Conservation (phyloP, 495 filamentous ascomycete genomes). For the Penicillium paxilli region DNA sequence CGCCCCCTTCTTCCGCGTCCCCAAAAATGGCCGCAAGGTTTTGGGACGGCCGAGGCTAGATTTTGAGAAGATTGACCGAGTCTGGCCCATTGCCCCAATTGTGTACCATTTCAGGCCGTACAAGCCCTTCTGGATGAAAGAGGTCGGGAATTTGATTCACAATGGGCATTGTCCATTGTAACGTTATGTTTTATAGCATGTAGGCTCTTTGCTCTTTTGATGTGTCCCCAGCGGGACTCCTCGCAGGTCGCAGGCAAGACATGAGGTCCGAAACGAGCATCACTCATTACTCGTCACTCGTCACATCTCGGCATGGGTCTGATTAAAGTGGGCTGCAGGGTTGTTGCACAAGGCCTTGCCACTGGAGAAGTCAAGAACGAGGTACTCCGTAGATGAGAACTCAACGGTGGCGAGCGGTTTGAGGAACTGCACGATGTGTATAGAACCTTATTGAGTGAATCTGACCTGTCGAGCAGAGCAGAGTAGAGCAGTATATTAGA, state of each 20-base stretch:
- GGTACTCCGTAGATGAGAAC: background rate
- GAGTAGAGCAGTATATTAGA: too few species aligned
- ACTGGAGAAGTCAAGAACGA: background rate
- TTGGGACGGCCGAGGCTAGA: background rate
- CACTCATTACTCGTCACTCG: too few species aligned
- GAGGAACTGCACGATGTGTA: background rate
- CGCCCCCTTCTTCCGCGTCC: too few species aligned
- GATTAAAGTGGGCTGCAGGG: background rate
- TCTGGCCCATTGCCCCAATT: too few species aligned
- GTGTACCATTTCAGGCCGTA: too few species aligned
- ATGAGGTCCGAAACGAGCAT: background rate
- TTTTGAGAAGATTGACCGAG: too few species aligned
- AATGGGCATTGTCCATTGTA: background rate
- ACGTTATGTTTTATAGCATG: background rate
- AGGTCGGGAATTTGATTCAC: background rate
- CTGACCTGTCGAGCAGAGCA: background rate
- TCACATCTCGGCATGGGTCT: background rate
- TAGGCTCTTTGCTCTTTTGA: too few species aligned
- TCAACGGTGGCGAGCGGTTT: background rate
- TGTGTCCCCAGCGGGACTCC: background rate
- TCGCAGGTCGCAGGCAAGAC: slow-evolving; percentile 19
- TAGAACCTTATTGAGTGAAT: background rate
- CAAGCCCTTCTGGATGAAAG: background rate
- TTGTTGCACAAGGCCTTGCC: background rate
- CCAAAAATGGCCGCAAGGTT: background rate